Base-by-base conservation (phyloP, 1,284 basidiomycete species). In the Coriolopsis trogii region DNA sequence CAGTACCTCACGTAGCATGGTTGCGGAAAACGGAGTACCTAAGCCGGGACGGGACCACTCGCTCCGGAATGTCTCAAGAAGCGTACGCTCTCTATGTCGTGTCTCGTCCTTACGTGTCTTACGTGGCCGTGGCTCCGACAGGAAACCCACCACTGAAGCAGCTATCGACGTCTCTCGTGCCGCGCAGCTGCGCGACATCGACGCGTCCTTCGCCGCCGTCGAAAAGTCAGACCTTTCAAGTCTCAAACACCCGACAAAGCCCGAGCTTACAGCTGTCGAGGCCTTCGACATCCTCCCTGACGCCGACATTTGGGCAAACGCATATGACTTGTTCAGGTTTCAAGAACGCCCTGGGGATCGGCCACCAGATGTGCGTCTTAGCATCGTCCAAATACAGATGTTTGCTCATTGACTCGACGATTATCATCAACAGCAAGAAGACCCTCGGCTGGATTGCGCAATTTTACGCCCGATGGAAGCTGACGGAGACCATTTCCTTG, bases 221-320 rank as follows among this genome's bases (percentile, higher is more conserved):
- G 83, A 84, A 13, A 69, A 77, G 41, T 84, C 84, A 41, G 77
- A 82, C 24, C 70, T 93, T 0, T 67, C 73, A 13, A 68, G 74
- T 0, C 70, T 96, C 20, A 79, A 76, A 38, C 93, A 96, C 64
- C 92, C 92, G 1, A 92, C 84, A 57, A 94, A 94, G 66, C 82
- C 82, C 16, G 74, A 81, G 41, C 75, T 95, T 16, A 83, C 78
- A 0, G 93, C 93, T 1, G 81, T 93, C 30, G 90, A 93, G 61
- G 87, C 86, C 4, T 96, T 87, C 70, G 89, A 95, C 62, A 75
- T 97, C 49, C 77, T 95, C 23, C 95, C 95, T 0, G 93, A 97
- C 64, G 80, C 81, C 3, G 87, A 91, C 47, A 85, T 93, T 23
- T 97, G 93, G 91, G 82, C 89, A 40, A 95, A 94, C 67, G 84